These are phyloP conservation scores for Castanea sativa DNA, from an alignment of 306 rosid genomes.

Conservation along the genomic window DNA sequence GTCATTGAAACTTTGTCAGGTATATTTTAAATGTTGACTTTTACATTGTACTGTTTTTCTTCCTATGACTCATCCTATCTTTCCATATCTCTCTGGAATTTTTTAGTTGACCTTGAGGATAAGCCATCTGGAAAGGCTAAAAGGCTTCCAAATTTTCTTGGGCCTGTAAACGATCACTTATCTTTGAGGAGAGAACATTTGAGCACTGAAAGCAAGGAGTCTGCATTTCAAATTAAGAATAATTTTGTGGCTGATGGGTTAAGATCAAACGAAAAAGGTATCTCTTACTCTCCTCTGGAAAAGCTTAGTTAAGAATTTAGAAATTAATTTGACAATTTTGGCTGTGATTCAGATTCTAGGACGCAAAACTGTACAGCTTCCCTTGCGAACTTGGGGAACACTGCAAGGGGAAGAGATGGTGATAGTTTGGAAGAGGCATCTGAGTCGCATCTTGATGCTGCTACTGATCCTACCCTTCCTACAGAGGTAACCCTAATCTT, in stretches of 20 bases:
- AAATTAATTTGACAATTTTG: conserved; percentile 39
- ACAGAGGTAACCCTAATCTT: conserved; percentile 60
- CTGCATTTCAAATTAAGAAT: conserved; percentile 50
- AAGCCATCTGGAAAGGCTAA: conserved; percentile 64
- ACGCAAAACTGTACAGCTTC: conserved; percentile 44
- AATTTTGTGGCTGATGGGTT: conserved; percentile 45
- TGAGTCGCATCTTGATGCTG: conserved; percentile 54
- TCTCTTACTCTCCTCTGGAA: conserved; percentile 43
- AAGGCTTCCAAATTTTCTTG: conserved; percentile 43
- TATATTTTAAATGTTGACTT: conserved; percentile 37
- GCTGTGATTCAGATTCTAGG: conserved; percentile 38
- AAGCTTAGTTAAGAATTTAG: conserved; percentile 30
- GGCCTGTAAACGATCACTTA: conserved; percentile 35
- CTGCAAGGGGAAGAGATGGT: conserved; percentile 44
- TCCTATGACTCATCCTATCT: conserved; percentile 33
- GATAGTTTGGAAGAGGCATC: conserved; percentile 35
- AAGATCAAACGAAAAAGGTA: conserved; percentile 52
- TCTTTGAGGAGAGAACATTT: conserved; percentile 44
- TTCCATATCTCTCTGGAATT: conserved; percentile 28
- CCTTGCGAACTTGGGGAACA: conserved; percentile 34
- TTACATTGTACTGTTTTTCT: not conserved
- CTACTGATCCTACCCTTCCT: conserved; percentile 63
- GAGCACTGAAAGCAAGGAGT: conserved; percentile 50
- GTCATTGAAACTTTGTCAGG: conserved; percentile 92
- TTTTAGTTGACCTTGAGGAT: conserved; percentile 58